Conservation (phyloP, 805 yeast species). For the Yamadazyma nakazawae region DNA sequence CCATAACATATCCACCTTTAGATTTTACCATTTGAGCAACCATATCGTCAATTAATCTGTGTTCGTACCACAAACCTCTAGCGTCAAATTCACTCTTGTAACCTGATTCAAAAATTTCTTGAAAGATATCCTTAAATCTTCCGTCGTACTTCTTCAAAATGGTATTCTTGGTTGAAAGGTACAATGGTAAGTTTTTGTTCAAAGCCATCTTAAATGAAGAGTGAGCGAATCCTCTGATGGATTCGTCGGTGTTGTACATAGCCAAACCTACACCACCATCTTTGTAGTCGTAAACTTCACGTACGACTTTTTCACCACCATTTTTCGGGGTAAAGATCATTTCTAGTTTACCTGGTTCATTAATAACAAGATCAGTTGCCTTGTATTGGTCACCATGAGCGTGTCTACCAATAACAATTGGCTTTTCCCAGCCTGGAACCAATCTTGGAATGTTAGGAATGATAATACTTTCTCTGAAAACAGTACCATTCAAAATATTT, state of each 20-base stretch:
- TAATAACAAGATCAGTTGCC: slow-evolving; percentile 69
- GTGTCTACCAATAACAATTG: slow-evolving; percentile 82
- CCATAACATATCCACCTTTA: slow-evolving; percentile 77
- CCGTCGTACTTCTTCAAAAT: slow-evolving; percentile 82
- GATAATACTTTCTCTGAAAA: slow-evolving; percentile 80
- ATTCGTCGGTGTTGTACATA: slow-evolving; percentile 81
- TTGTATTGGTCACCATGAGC: slow-evolving; percentile 84
- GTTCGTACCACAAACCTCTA: slow-evolving; percentile 68
- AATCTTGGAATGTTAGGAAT: slow-evolving; percentile 74
- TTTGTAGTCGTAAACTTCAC: slow-evolving; percentile 59
- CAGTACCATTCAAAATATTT: slow-evolving; percentile 79
- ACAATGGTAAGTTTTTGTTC: slow-evolving; percentile 59
- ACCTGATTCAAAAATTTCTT: slow-evolving; percentile 55
- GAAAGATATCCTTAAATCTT: slow-evolving; percentile 76
- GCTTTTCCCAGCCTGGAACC: slow-evolving; percentile 77
- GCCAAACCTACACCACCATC: slow-evolving; percentile 81
- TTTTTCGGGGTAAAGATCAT: slow-evolving; percentile 62
- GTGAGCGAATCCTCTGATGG: slow-evolving; percentile 74
- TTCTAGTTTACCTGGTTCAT: slow-evolving; percentile 64
- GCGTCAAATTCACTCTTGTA: slow-evolving; percentile 58
- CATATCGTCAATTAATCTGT: slow-evolving; percentile 82
- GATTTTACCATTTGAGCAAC: slow-evolving; percentile 87
- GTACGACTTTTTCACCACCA: slow-evolving; percentile 47
- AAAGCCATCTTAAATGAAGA: slow-evolving; percentile 76
- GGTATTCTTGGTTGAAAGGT: slow-evolving; percentile 74